phyloP scores from a whole-genome alignment of 352 stramenopile species.

The Stramenopiles sp. region DNA sequence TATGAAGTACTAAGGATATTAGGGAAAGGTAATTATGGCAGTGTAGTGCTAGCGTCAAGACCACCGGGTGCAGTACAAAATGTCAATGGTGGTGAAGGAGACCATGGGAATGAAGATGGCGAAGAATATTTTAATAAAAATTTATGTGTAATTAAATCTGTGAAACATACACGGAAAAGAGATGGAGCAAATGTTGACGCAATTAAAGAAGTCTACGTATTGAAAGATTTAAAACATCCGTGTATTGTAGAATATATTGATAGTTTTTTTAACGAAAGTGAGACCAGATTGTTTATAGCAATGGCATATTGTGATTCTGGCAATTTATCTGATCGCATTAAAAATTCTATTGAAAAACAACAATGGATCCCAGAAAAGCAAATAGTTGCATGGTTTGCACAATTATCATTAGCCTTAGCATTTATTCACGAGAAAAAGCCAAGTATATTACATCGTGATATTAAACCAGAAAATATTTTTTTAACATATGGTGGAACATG shows the following conservation, averaged over 20 bases:
- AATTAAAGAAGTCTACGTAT: slow-evolving; percentile 57
- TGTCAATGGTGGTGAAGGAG: no score
- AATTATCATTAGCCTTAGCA: slow-evolving; percentile 57
- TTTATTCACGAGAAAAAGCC: slow-evolving; percentile 65
- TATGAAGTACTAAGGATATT: no score
- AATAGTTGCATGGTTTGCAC: slow-evolving; percentile 66
- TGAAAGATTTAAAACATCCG: slow-evolving; percentile 56
- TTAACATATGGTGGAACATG: slow-evolving; percentile 32
- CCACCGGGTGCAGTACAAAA: no score
- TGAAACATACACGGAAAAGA: no score
- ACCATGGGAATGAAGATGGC: no score
- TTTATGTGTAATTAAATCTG: no score
- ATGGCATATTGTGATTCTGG: slow-evolving; percentile 77
- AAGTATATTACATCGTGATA: slow-evolving; percentile 34
- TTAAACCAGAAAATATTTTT: slow-evolving; percentile 72
- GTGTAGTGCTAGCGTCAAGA: no score
- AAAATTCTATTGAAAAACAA: slow-evolving; percentile 18
- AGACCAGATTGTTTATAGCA: slow-evolving; percentile 55
- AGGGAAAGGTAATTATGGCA: no score
- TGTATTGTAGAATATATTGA: slow-evolving; percentile 76
- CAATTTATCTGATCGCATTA: slow-evolving; percentile 26
- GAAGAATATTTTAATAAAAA: no score
- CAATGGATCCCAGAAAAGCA: slow-evolving; percentile 38
- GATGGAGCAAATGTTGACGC: no score
- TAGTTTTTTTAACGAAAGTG: slow-evolving; percentile 45